A percentile compares a stretch with the other conserved stretches of the same genome.
Conservation (phyloP, 1,139 yeast genomes). For the Yamadazyma oceani region DNA sequence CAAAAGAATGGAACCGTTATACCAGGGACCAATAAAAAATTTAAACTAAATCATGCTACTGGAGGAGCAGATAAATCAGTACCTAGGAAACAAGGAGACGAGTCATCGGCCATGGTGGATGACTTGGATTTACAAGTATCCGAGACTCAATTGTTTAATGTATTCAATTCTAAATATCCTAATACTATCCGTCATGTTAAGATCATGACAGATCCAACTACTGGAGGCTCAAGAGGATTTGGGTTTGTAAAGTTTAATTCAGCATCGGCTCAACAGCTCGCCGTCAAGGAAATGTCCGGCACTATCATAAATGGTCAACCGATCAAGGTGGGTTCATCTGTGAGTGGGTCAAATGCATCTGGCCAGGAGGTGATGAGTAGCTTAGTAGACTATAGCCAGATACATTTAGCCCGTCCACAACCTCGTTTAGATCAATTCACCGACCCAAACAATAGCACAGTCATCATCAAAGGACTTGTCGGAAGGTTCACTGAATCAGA, state of each 20-base stretch:
- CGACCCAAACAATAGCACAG: constrained; percentile 37
- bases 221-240: constrained; percentile 80
- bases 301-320: constrained; percentile 70
- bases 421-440: constrained; percentile 33
- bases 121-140: constrained; percentile 78
- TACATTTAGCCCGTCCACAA: constrained; percentile 30
- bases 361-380: constrained; percentile 4
- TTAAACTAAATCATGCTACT: constrained; percentile 86
- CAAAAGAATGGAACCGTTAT: constrained; percentile 67
- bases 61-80: constrained; percentile 32
- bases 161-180: constrained; percentile 69
- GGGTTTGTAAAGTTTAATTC: constrained; percentile 86
- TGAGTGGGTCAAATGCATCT: constrained; percentile 15
- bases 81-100: constrained; percentile 16
- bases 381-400: constrained; percentile 9
- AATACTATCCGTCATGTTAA: constrained; percentile 78
- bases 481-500: constrained; percentile 32
- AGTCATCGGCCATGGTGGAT: constrained; percentile 77
- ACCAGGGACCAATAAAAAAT: constrained; percentile 55
- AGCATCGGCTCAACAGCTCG: constrained; percentile 71
- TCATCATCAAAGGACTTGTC: constrained; percentile 31
- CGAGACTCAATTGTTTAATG: constrained; percentile 65
- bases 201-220: constrained; percentile 78
- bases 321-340: constrained; percentile 56
- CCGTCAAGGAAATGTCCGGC: constrained; percentile 83